A percentile compares a stretch with the other conserved stretches of the same genome.
Evolutionary conservation across 441 rosid species (phyloP).

Genomic region (Brassica hybrid): DNA sequence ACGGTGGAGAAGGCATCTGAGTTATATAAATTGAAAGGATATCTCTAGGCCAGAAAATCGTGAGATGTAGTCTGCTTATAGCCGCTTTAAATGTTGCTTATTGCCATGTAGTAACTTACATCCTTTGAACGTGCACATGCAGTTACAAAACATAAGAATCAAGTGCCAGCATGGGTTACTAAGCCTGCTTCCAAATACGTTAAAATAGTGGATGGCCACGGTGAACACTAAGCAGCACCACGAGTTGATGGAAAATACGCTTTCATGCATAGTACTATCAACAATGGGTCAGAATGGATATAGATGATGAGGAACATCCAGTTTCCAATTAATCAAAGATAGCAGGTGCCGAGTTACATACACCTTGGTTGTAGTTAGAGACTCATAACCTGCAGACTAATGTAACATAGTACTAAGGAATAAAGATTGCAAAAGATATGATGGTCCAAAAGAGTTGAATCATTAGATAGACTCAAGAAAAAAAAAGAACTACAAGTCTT

Average conservation of each 20-base stretch:
- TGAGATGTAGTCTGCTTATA: too few relatives aligned
- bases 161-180: background rate
- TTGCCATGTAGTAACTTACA: too few relatives aligned
- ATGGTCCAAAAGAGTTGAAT: background rate
- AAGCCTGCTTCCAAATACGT: constrained; percentile 47
- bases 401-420: background rate
- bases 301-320: background rate
- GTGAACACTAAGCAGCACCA: too few relatives aligned
- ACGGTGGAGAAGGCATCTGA: too few relatives aligned
- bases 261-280: too few relatives aligned
- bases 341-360: background rate
- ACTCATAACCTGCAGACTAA: background rate
- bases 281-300: background rate
- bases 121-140: constrained; percentile 13
- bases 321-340: background rate
- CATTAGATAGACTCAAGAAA: background rate
- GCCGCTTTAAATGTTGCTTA: too few relatives aligned
- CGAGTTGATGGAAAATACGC: too few relatives aligned
- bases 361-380: background rate
- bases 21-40: too few relatives aligned
- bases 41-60: too few relatives aligned
- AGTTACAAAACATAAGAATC: background rate
- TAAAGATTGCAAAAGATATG: background rate
- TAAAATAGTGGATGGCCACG: constrained; percentile 40
- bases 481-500: background rate